Percentiles rank a stretch among this genome's conserved stretches.
phyloP scores from a whole-genome alignment of 306 rosid genomes.

The Glycine soja region DNA sequence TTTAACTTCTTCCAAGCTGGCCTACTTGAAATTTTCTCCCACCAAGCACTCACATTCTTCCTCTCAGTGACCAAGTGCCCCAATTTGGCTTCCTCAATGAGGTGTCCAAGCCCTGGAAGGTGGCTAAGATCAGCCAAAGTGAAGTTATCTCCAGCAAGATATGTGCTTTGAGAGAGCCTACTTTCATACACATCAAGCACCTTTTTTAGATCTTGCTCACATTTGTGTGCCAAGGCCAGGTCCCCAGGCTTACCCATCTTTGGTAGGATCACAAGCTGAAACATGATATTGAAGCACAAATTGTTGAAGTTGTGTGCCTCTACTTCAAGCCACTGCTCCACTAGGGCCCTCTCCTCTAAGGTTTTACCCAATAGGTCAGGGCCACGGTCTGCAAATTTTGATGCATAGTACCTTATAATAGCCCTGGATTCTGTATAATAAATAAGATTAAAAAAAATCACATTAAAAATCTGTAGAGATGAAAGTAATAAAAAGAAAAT shows the following conservation, averaged over 20 bases:
- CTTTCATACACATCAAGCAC: slow-evolving; percentile 71
- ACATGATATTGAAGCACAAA: slow-evolving; percentile 56
- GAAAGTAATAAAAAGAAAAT: too few relatives aligned
- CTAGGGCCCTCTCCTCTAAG: slow-evolving; percentile 71
- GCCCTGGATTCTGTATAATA: slow-evolving; percentile 70
- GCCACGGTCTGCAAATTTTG: slow-evolving; percentile 63
- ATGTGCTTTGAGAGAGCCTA: slow-evolving; percentile 54
- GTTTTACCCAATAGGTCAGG: slow-evolving; percentile 63
- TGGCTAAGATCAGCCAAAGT: slow-evolving; percentile 73
- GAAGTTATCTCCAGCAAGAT: slow-evolving; percentile 67
- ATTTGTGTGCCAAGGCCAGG: slow-evolving; percentile 45
- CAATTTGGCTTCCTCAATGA: slow-evolving; percentile 57
- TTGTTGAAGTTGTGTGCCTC: slow-evolving; percentile 81
- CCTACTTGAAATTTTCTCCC: slow-evolving; percentile 66
- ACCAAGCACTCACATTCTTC: slow-evolving; percentile 70
- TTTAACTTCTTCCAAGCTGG: slow-evolving; percentile 74
- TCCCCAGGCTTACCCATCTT: slow-evolving; percentile 60
- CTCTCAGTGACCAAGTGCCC: slow-evolving; percentile 62
- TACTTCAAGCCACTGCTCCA: slow-evolving; percentile 86
- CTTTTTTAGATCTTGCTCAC: slow-evolving; percentile 58
- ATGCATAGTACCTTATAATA: slow-evolving; percentile 64
- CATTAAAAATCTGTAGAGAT: too few relatives aligned
- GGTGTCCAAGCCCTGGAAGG: slow-evolving; percentile 65
- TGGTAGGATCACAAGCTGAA: slow-evolving; percentile 65
- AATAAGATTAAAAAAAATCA: too few relatives aligned